These are phyloP conservation scores for Aspergillus biplanus DNA, from an alignment of 495 filamentous ascomycete species.

Conservation along the genomic window DNA sequence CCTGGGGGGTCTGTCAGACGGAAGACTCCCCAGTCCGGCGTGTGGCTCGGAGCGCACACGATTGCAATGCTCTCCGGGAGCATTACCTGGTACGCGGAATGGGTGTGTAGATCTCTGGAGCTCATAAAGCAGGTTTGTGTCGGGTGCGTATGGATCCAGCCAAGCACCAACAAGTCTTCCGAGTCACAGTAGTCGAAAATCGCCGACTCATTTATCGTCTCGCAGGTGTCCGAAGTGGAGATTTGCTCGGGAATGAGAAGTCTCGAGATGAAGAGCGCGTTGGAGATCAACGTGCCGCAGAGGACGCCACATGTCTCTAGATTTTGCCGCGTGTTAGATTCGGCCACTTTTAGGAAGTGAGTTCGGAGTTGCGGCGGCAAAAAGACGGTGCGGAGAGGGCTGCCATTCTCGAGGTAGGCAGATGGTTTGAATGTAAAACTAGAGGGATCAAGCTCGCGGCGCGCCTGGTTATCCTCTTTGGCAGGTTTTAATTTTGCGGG, in stretches of 20 bases:
- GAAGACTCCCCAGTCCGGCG: constrained; percentile 89
- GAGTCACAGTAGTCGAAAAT: constrained; percentile 86
- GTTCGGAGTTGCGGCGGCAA: constrained; percentile 74
- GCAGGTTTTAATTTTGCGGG: constrained; percentile 35
- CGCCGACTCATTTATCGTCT: constrained; percentile 80
- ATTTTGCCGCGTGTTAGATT: constrained; percentile 74
- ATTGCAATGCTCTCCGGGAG: constrained; percentile 94
- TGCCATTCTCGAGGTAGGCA: constrained; percentile 86
- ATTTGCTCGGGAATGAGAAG: constrained; percentile 91
- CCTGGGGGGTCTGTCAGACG: constrained; percentile 92
- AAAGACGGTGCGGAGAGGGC: constrained; percentile 83
- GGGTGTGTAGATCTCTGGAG: constrained; percentile 89
- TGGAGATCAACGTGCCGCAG: constrained; percentile 86
- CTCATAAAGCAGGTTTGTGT: constrained; percentile 98
- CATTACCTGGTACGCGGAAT: constrained; percentile 91
- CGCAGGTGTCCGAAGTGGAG: constrained; percentile 89
- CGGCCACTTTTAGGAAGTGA: constrained; percentile 71
- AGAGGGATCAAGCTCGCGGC: constrained; percentile 47
- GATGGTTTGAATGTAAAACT: constrained; percentile 80
- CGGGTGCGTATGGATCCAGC: constrained; percentile 98
- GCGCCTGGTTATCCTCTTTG: constrained; percentile 16
- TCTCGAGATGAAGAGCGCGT: constrained; percentile 86
- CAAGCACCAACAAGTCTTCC: constrained; percentile 85
- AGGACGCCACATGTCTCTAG: constrained; percentile 95
- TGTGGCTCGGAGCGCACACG: constrained; percentile 85